These are phyloP conservation scores for Kalmusia sp. DNA, from an alignment of 2,329 filamentous ascomycete genomes.

Conservation along the genomic window DNA sequence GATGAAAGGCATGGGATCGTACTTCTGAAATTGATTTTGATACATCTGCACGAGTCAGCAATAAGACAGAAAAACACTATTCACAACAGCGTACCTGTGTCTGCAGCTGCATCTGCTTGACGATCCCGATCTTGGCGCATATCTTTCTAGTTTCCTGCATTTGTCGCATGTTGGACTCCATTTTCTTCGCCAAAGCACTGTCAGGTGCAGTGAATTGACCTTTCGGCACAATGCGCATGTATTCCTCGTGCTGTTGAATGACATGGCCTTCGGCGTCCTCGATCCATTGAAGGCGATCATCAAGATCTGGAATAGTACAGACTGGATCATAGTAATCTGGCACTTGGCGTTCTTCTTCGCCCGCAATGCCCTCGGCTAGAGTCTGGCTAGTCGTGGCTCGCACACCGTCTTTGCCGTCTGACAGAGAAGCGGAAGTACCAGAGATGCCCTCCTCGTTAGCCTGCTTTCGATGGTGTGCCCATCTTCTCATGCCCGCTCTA, in stretches of 20 bases:
- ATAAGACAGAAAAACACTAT: not conserved
- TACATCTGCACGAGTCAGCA: constrained; percentile 71
- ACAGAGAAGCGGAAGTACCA: constrained; percentile 58
- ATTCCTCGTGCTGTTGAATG: constrained; percentile 86
- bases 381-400: constrained; percentile 70
- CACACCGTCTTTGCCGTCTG: constrained; percentile 55
- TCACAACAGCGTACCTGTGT: constrained; percentile 71
- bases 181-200: constrained; percentile 76
- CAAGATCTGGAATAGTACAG: constrained; percentile 84
- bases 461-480: constrained; percentile 79
- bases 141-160: constrained; percentile 97
- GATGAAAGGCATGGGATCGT: constrained; percentile 85
- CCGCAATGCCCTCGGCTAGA: constrained; percentile 93
- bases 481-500: constrained; percentile 89
- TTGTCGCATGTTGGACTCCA: constrained; percentile 90
- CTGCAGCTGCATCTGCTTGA: constrained; percentile 99
- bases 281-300: constrained; percentile 80
- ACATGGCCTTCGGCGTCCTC: constrained; percentile 90
- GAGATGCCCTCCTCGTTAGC: constrained; percentile 51
- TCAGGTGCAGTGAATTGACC: constrained; percentile 78
- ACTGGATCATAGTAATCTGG: constrained; percentile 95
- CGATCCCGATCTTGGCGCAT: constrained; percentile 93
- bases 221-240: constrained; percentile 75
- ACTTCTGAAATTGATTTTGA: constrained; percentile 97
- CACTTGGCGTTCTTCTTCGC: constrained; percentile 76